A percentile compares a stretch with the other conserved stretches of the same genome.
Conservation (phyloP, 192 early-diverging fungal species). For the Chytriomyces confervae region DNA sequence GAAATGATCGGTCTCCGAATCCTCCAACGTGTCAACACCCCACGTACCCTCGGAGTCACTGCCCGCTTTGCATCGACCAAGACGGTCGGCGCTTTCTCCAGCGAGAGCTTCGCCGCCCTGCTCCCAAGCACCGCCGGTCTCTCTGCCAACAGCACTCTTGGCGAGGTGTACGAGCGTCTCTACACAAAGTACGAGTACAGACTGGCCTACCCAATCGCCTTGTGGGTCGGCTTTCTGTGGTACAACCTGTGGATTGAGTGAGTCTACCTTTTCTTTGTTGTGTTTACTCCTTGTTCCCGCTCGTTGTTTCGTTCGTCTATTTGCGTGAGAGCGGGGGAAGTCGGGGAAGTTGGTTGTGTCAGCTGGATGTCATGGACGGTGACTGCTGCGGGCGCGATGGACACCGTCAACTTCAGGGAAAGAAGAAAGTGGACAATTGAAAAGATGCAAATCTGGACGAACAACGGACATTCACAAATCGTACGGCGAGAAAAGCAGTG, state of each 20-base stretch:
- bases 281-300: neutral
- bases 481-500: no score
- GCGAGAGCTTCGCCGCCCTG: conserved; percentile 20
- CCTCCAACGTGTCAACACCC: conserved; percentile 1
- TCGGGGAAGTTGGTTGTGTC: neutral
- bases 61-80: neutral
- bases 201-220: conserved; percentile 49
- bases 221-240: conserved; percentile 55
- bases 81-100: conserved; percentile 25
- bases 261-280: conserved; percentile 31
- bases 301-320: neutral
- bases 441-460: no score
- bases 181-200: conserved; percentile 57
- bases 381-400: no score
- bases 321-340: neutral
- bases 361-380: no score
- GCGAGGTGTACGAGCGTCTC: conserved; percentile 51
- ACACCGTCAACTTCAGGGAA: no score
- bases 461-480: no score
- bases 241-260: conserved; percentile 55
- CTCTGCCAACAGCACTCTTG: conserved; percentile 50
- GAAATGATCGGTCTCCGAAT: conserved; percentile 4
- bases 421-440: no score
- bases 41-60: conserved; percentile 4
- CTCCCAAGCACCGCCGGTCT: conserved; percentile 33